phyloP scores from a whole-genome alignment of 208 protist genomes.

The Jaenimonas drosophilae region DNA sequence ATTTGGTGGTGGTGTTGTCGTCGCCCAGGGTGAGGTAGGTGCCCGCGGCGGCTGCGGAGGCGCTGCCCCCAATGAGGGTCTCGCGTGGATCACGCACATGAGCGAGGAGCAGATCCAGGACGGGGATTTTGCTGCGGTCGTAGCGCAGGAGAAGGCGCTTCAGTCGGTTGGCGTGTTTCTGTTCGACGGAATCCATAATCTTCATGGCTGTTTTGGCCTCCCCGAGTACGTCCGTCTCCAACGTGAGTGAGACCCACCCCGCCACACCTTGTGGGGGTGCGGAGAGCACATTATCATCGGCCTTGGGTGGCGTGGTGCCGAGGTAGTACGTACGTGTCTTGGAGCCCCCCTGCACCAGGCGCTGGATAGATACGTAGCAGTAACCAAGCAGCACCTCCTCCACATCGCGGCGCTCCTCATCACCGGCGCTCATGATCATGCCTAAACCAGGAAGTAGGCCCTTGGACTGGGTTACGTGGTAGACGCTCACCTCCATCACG shows the following conservation, averaged over 20 bases:
- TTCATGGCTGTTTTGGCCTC: constrained; percentile 11
- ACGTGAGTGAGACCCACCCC: constrained; percentile 56
- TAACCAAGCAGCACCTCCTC: constrained; percentile 37
- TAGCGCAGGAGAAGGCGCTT: constrained; percentile 48
- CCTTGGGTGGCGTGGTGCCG: constrained; percentile 8
- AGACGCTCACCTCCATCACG: constrained; percentile 51
- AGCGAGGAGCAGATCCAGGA: constrained; percentile 59
- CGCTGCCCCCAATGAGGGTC: no score
- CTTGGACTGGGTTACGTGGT: constrained; percentile 27
- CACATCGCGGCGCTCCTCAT: neutral
- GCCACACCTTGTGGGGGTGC: constrained; percentile 23
- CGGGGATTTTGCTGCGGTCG: constrained; percentile 29
- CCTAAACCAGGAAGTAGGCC: constrained; percentile 4
- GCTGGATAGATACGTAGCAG: constrained; percentile 56
- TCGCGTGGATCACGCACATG: constrained; percentile 39
- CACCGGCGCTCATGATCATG: constrained; percentile 5
- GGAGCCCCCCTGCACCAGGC: constrained; percentile 36
- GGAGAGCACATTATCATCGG: constrained; percentile 1
- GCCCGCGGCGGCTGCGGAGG: no score
- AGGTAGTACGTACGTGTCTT: constrained; percentile 31
- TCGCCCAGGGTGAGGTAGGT: no score
- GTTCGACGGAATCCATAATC: constrained; percentile 28
- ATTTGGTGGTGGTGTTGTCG: no score
- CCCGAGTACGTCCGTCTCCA: constrained; percentile 49
- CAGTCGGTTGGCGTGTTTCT: constrained; percentile 28